Conservation (phyloP, 2,329 filamentous ascomycete species). For the Colletotrichum cereale region DNA sequence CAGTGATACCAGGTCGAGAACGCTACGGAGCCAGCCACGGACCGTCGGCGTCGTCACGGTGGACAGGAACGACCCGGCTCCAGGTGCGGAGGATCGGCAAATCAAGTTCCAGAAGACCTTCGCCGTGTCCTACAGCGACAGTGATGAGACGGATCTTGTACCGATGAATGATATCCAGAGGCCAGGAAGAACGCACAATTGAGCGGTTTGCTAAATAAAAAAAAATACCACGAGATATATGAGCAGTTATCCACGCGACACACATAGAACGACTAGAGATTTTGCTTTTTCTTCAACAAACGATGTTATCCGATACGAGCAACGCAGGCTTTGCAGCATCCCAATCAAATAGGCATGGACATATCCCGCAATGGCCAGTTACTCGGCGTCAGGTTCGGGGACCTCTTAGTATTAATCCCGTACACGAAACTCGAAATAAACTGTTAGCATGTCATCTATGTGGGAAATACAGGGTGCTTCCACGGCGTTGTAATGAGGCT, state of each 20-base stretch:
- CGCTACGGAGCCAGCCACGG: not conserved
- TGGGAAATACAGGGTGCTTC: not conserved
- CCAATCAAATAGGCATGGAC: not conserved
- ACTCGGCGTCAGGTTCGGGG: not conserved
- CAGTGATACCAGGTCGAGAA: slow-evolving; percentile 27
- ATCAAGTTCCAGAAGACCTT: slow-evolving; percentile 53
- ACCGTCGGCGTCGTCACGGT: slow-evolving; percentile 28
- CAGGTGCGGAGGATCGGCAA: slow-evolving; percentile 10
- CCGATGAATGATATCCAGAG: slow-evolving; percentile 45
- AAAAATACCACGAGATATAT: not conserved
- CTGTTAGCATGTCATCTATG: not conserved
- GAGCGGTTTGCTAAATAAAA: not conserved
- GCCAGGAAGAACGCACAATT: slow-evolving; percentile 3
- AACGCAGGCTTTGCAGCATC: not conserved
- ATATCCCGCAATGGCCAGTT: not conserved
- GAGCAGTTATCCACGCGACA: not conserved
- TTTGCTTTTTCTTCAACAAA: not conserved
- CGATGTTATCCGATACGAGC: not conserved
- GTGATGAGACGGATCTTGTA: slow-evolving; percentile 50
- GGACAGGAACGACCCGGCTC: slow-evolving; percentile 9
- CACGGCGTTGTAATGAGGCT: not conserved
- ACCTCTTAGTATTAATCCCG: slow-evolving; percentile 11
- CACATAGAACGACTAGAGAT: no score
- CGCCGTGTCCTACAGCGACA: slow-evolving; percentile 49
- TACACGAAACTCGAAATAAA: not conserved